Conservation (phyloP, 164 flowering plant species). For the Akebia trifoliata region DNA sequence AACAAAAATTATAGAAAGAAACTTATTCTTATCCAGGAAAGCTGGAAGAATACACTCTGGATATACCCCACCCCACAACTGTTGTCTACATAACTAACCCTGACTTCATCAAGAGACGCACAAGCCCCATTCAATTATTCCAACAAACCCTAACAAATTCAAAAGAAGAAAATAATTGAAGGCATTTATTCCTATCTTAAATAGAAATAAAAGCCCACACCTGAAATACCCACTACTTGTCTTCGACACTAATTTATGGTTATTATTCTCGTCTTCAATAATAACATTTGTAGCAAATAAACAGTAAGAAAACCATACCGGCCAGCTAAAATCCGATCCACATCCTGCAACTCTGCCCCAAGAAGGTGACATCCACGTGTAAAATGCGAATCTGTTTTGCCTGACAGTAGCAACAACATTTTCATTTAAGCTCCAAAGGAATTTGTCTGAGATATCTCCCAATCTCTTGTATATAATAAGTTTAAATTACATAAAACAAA, state of each 20-base stretch:
- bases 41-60: conserved; percentile 9
- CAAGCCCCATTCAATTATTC: conserved; percentile 24
- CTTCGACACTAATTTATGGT: too few relatives aligned
- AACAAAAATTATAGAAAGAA: neutral
- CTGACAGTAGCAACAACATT: conserved; percentile 26
- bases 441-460: neutral
- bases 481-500: neutral
- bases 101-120: conserved; percentile 1
- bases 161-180: conserved; percentile 9
- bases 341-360: conserved; percentile 61
- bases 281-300: neutral
- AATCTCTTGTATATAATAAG: too few relatives aligned
- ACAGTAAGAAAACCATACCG: conserved; percentile 33
- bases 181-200: neutral
- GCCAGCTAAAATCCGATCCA: conserved; percentile 57
- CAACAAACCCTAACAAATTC: conserved; percentile 1
- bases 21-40: conserved; percentile 18
- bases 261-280: neutral
- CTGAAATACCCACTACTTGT: neutral
- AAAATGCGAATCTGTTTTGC: conserved; percentile 47
- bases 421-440: neutral
- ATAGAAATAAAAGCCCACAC: neutral
- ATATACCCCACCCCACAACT: conserved; percentile 29
- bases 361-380: conserved; percentile 56
- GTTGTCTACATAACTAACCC: conserved; percentile 13